phyloP scores from a whole-genome alignment of 179 eudicot species.

The Drosera spatulata region DNA sequence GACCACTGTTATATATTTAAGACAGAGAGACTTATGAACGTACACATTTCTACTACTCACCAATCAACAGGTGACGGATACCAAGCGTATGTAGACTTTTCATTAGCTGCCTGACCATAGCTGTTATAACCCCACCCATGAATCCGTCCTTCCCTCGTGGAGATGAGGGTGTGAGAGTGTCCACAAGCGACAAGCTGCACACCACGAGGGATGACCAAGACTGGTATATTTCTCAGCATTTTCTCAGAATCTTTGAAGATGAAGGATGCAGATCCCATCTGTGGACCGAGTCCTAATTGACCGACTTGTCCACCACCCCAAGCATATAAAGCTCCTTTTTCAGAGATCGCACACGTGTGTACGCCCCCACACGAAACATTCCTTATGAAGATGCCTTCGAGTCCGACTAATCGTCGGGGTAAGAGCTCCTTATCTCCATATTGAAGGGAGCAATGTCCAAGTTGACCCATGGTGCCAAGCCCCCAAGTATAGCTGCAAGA shows the following conservation, averaged over 20 bases:
- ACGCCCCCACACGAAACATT: constrained; percentile 86
- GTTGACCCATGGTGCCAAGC: constrained; percentile 92
- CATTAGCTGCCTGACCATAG: constrained; percentile 96
- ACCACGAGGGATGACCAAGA: constrained; percentile 59
- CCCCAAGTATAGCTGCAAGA: constrained; percentile 94
- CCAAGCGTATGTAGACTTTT: constrained; percentile 90
- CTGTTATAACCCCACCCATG: constrained; percentile 98
- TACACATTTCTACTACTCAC: constrained; percentile 23
- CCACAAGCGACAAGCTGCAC: constrained; percentile 91
- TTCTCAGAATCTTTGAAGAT: constrained; percentile 43
- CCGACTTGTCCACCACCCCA: constrained; percentile 99
- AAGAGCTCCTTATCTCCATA: constrained; percentile 76
- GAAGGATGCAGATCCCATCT: constrained; percentile 56
- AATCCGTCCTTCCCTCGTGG: constrained; percentile 80
- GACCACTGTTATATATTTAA: not conserved
- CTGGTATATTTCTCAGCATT: constrained; percentile 78
- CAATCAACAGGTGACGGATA: constrained; percentile 99
- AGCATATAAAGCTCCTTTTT: constrained; percentile 86
- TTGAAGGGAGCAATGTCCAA: constrained; percentile 95
- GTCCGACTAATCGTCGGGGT: constrained; percentile 85
- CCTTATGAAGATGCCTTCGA: constrained; percentile 52
- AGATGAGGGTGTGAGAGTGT: constrained; percentile 90
- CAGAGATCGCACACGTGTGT: constrained; percentile 85
- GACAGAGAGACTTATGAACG: no score
- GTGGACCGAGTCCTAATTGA: constrained; percentile 92